Evolutionary conservation across 192 early-diverging fungal genomes (phyloP).

Genomic region (Neocallimastix lanati): DNA sequence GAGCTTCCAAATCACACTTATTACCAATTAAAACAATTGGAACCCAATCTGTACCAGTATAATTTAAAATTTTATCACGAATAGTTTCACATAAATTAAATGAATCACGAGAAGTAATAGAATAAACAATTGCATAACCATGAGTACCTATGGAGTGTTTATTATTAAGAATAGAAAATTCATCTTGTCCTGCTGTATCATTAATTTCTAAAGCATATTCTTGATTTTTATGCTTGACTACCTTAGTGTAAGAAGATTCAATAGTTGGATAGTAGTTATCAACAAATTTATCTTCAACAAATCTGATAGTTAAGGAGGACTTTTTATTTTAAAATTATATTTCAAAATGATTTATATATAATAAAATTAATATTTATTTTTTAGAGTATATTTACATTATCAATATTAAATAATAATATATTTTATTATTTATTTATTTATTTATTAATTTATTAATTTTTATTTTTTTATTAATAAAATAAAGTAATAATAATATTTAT

Average conservation of each 20-base stretch:
- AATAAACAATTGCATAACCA: constrained; percentile 88
- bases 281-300: constrained; percentile 76
- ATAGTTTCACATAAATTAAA: constrained; percentile 83
- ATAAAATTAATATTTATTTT: too few relatives aligned
- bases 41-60: constrained; percentile 75
- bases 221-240: constrained; percentile 56
- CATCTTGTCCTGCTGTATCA: constrained; percentile 95
- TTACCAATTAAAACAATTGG: constrained; percentile 74
- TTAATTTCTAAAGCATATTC: constrained; percentile 81
- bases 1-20: constrained; percentile 65
- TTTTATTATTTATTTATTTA: too few relatives aligned
- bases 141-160: constrained; percentile 78
- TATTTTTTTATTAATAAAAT: too few relatives aligned
- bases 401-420: too few relatives aligned
- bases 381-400: too few relatives aligned
- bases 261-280: constrained; percentile 93
- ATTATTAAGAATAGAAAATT: constrained; percentile 84
- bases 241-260: constrained; percentile 75
- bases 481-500: too few relatives aligned
- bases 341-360: too few relatives aligned
- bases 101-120: constrained; percentile 61
- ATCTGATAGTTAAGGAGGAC: constrained; percentile 81
- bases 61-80: constrained; percentile 85
- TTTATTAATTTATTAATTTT: too few relatives aligned
- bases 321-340: too few relatives aligned